Conservation (phyloP, 148 eudicot species). For the Euryodendron excelsum region DNA sequence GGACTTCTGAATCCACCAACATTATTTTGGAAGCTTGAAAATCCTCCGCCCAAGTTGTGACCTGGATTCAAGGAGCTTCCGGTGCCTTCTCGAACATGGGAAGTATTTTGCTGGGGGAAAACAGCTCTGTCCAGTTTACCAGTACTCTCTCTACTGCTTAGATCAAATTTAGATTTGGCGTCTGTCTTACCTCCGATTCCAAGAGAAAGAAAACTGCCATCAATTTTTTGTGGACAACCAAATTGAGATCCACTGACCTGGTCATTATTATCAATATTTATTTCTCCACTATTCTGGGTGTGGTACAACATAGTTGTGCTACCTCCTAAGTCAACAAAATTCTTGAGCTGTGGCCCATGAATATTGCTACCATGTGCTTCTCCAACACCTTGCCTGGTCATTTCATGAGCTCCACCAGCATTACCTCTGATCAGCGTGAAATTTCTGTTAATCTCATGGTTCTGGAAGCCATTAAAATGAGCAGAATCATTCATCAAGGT, state of each 20-base stretch:
- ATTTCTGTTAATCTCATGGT: constrained; percentile 17
- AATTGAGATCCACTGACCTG: constrained; percentile 11
- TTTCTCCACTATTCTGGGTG: constrained; percentile 8
- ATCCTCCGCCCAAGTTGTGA: constrained; percentile 6
- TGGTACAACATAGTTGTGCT: constrained; percentile 7
- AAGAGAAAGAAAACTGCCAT: constrained; percentile 40
- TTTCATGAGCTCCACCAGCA: constrained; percentile 14
- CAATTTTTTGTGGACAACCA: constrained; percentile 16
- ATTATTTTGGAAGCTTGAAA: constrained; percentile 17
- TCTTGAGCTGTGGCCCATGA: constrained; percentile 11
- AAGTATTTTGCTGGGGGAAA: constrained; percentile 13
- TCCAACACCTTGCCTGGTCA: constrained; percentile 4
- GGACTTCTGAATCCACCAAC: constrained; percentile 14
- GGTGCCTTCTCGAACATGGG: constrained; percentile 17
- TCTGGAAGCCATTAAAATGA: constrained; percentile 11
- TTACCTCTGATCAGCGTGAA: constrained; percentile 8
- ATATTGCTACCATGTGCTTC: constrained; percentile 12
- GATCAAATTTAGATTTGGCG: constrained; percentile 10
- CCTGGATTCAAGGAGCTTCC: constrained; percentile 12
- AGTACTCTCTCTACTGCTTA: constrained; percentile 13
- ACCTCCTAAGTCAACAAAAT: constrained; percentile 14
- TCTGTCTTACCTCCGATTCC: constrained; percentile 28
- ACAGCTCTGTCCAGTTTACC: constrained; percentile 16
- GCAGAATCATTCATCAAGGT: constrained; percentile 7
- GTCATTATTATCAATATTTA: neutral